Evolutionary conservation across 805 yeast genomes (phyloP).

Genomic region (Wickerhamomyces ciferrii): DNA sequence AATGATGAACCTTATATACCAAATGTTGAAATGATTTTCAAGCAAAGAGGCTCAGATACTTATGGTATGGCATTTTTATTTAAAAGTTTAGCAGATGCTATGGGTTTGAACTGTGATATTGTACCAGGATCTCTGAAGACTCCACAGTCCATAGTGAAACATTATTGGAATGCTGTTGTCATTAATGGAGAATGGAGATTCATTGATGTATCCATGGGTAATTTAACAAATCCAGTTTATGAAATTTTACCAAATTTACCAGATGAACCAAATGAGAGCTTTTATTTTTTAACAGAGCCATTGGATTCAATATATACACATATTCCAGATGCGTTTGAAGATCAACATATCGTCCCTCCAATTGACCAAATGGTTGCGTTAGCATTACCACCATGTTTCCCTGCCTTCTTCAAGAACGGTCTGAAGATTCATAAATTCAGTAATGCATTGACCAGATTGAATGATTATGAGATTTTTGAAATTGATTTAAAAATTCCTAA

Average conservation of each 20-base stretch:
- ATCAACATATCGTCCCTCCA: conserved; percentile 86
- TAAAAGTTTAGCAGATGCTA: conserved; percentile 61
- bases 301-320: conserved; percentile 75
- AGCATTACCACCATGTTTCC: conserved; percentile 81
- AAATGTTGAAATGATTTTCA: conserved; percentile 37
- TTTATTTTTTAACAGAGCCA: conserved; percentile 79
- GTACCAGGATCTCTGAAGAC: conserved; percentile 80
- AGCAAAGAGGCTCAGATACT: conserved; percentile 50
- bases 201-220: conserved; percentile 68
- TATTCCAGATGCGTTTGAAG: conserved; percentile 70
- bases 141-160: conserved; percentile 71
- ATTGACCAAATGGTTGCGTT: conserved; percentile 73
- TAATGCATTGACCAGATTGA: conserved; percentile 67
- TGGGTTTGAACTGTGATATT: conserved; percentile 70
- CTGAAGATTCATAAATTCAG: conserved; percentile 64
- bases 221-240: conserved; percentile 46
- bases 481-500: conserved; percentile 67
- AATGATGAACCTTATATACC: conserved; percentile 32
- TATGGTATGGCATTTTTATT: conserved; percentile 77
- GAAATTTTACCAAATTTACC: conserved; percentile 30
- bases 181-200: conserved; percentile 76
- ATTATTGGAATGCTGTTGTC: conserved; percentile 82
- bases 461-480: conserved; percentile 76
- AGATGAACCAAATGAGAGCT: conserved; percentile 32
- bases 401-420: conserved; percentile 62